Evolutionary conservation across 2,329 filamentous ascomycete genomes (phyloP), one percentile per base, ranked within the genome.

Genomic region (Aspergillus sp.): DNA sequence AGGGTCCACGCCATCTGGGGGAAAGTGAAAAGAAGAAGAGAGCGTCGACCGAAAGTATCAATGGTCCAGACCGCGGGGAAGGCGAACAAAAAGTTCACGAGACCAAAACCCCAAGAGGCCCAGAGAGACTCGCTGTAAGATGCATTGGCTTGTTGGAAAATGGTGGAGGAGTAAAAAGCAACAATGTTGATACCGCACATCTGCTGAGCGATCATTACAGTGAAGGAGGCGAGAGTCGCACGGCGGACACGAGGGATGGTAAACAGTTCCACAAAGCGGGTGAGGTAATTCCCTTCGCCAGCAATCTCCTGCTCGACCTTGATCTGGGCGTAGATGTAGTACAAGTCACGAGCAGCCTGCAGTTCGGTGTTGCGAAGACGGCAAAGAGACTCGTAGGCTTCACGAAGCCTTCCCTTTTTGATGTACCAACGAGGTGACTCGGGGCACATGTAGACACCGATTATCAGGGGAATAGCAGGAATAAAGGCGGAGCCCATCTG

Each of bases 201-300:
- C 74, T 91, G 88, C 74, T 91, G 89, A 0, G 87, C 87, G 69
- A 91, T 87, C 92, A 96, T 96, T 67, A 94, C 91, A 1, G 87
- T 87, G 66, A 88, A 91, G 0, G 91, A 90, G 6, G 91, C 92
- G 31, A 91, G 82, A 3, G 88, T 93, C 3, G 92, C 92, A 46
- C 81, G 79, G 45, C 81, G 77, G 59, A 82, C 75, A 19, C 81
- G 78, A 6, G 80, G 80, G 55, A 82, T 79, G 13, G 80, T 82
- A 64, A 83, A 82, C 0, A 86, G 73, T 62, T 82, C 77, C 48
- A 80, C 56, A 66, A 91, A 87, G 17, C 89, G 85, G 23, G 80
- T 84, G 54, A 87, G 38, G 69, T 90, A 89, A 74, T 83, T 88
- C 68, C 78, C 84, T 6, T 82, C 60, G 17, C 75, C 77, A 17